Evolutionary conservation across 352 stramenopile species (phyloP).

Genomic region (Pythium dissimile): DNA sequence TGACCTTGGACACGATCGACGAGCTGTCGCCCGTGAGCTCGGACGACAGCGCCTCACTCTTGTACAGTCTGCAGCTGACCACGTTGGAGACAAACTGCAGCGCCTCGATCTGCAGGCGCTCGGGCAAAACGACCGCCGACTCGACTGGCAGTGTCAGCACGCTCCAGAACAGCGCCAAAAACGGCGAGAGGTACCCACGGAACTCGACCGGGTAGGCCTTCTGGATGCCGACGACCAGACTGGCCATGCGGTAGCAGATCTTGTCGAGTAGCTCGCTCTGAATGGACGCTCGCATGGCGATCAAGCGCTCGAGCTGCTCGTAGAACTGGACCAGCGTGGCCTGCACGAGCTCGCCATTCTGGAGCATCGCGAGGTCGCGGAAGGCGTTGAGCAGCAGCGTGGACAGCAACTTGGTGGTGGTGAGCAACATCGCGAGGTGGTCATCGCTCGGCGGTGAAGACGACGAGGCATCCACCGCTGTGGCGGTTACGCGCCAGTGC

Average conservation of each 20-base stretch:
- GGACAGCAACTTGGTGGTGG: slow-evolving; percentile 62
- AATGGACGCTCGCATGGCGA: slow-evolving; percentile 29
- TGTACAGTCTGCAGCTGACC: slow-evolving; percentile 77
- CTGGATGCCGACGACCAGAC: slow-evolving; percentile 65
- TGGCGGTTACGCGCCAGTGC: slow-evolving; percentile 39
- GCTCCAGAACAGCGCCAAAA: slow-evolving; percentile 66
- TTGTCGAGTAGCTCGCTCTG: slow-evolving; percentile 43
- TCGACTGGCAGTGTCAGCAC: slow-evolving; percentile 30
- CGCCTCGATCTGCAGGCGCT: slow-evolving; percentile 60
- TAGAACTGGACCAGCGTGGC: slow-evolving; percentile 66
- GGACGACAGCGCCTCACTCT: slow-evolving; percentile 54
- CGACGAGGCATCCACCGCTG: slow-evolving; percentile 8
- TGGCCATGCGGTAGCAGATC: slow-evolving; percentile 56
- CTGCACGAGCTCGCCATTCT: slow-evolving; percentile 54
- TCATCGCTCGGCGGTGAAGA: slow-evolving; percentile 6
- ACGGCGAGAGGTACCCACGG: slow-evolving; percentile 66
- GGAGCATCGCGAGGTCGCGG: slow-evolving; percentile 46
- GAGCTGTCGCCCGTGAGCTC: slow-evolving; percentile 29
- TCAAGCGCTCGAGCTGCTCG: slow-evolving; percentile 60
- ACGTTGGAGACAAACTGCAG: slow-evolving; percentile 84
- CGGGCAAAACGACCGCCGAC: not conserved
- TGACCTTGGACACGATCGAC: slow-evolving; percentile 65
- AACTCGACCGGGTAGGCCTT: slow-evolving; percentile 85
- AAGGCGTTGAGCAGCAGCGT: slow-evolving; percentile 73
- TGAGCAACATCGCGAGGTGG: slow-evolving; percentile 40